Evolutionary conservation across 2,329 filamentous ascomycete species (phyloP).

Genomic region (Aspergillus sp.): DNA sequence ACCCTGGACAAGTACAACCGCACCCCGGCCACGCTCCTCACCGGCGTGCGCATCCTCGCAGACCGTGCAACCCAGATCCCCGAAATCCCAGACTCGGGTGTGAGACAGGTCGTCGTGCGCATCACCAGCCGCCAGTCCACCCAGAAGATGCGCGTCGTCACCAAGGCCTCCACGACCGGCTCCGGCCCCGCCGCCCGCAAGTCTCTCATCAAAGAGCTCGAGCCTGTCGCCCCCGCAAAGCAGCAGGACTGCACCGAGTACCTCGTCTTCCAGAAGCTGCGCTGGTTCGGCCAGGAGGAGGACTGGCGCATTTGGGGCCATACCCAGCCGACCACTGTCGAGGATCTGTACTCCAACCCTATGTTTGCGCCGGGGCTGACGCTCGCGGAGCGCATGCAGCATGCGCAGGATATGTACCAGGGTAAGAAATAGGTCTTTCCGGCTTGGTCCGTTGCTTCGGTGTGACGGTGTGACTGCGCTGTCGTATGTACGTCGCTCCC

Average conservation of each 20-base stretch:
- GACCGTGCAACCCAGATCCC: conserved; percentile 43
- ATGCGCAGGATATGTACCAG: conserved; percentile 24
- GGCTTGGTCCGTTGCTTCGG: neutral
- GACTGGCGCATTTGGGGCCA: conserved; percentile 53
- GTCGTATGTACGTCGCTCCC: too few relatives aligned
- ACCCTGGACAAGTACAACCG: conserved; percentile 36
- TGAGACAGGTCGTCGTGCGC: conserved; percentile 39
- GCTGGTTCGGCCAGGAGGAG: conserved; percentile 39
- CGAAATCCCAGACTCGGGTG: conserved; percentile 35
- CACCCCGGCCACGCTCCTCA: conserved; percentile 34
- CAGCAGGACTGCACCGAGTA: conserved; percentile 48
- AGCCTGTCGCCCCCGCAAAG: conserved; percentile 24
- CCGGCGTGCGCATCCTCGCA: conserved; percentile 37
- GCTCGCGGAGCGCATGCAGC: conserved; percentile 33
- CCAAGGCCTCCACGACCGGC: conserved; percentile 4
- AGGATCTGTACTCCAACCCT: conserved; percentile 33
- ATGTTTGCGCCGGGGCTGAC: conserved; percentile 34
- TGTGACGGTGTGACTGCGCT: neutral
- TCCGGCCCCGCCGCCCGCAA: neutral
- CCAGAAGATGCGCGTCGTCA: conserved; percentile 16
- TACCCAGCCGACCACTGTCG: conserved; percentile 40
- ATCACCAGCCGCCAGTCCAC: conserved; percentile 39
- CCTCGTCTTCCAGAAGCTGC: conserved; percentile 49
- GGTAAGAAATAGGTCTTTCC: conserved; percentile 12
- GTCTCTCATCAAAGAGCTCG: neutral